Conservation (phyloP, 805 yeast genomes). For the Ogataea ramenticola region DNA sequence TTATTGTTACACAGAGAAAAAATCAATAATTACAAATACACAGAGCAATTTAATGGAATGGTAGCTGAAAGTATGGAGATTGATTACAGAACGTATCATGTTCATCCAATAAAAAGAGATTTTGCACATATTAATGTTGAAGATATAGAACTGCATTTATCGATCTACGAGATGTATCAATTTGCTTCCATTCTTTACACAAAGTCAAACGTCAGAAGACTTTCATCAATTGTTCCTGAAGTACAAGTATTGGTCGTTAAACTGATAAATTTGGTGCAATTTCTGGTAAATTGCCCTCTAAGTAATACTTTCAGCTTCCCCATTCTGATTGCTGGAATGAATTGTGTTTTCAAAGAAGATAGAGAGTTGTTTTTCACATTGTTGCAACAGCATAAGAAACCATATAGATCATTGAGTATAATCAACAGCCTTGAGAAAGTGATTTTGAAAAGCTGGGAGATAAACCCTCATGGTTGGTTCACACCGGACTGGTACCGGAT, state of each 20-base stretch:
- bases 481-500: neutral
- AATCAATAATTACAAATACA: conserved; percentile 1
- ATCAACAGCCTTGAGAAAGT: neutral
- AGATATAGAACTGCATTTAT: conserved; percentile 19
- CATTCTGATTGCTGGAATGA: conserved; percentile 21
- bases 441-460: neutral
- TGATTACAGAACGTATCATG: neutral
- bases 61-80: neutral
- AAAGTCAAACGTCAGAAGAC: conserved; percentile 1
- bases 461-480: neutral
- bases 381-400: neutral
- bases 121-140: neutral
- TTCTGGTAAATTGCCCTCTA: neutral
- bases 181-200: conserved; percentile 6
- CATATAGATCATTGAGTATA: neutral
- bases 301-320: conserved; percentile 20
- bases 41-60: conserved; percentile 1
- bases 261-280: neutral
- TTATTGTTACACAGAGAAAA: neutral
- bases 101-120: conserved; percentile 1
- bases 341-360: conserved; percentile 11
- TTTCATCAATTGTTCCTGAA: conserved; percentile 7
- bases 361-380: neutral
- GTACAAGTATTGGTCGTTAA: conserved; percentile 1
- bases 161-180: conserved; percentile 23